Percentiles rank a stretch among this genome's conserved stretches.
Evolutionary conservation across 2,329 filamentous ascomycete genomes (phyloP).

Genomic region (Aureobasidium sp.): DNA sequence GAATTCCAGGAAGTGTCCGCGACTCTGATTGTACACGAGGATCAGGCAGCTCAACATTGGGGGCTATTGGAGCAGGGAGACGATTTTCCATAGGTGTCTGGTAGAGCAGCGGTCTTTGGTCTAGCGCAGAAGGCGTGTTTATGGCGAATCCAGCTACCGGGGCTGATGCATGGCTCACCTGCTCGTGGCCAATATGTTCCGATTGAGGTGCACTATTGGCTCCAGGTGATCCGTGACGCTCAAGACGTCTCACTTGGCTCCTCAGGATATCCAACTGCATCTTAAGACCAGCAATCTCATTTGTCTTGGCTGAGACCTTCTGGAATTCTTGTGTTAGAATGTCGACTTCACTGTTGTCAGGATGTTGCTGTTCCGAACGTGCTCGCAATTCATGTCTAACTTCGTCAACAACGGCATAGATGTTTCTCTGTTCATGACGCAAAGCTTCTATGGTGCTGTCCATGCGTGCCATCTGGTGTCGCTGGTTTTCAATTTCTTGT

Average conservation of each 20-base stretch:
- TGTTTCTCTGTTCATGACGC: conserved; percentile 30
- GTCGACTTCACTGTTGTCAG: conserved; percentile 32
- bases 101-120: background rate
- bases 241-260: conserved; percentile 33
- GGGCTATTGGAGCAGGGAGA: background rate
- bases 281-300: conserved; percentile 39
- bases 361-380: conserved; percentile 18
- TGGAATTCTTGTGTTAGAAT: conserved; percentile 35
- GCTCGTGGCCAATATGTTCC: conserved; percentile 15
- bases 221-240: conserved; percentile 17
- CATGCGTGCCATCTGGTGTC: conserved; percentile 31
- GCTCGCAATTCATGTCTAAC: conserved; percentile 28
- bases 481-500: conserved; percentile 30
- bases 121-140: background rate
- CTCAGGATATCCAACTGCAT: conserved; percentile 41
- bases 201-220: conserved; percentile 19
- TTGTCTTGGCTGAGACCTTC: conserved; percentile 33
- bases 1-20: conserved; percentile 13
- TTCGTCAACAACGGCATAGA: conserved; percentile 27
- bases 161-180: background rate
- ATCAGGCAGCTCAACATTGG: background rate
- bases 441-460: conserved; percentile 32
- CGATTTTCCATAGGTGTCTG: conserved; percentile 3
- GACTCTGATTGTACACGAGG: background rate
- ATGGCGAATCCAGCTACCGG: background rate